Conservation (phyloP, 164 flowering plant genomes). For the Vitis amurensis region DNA sequence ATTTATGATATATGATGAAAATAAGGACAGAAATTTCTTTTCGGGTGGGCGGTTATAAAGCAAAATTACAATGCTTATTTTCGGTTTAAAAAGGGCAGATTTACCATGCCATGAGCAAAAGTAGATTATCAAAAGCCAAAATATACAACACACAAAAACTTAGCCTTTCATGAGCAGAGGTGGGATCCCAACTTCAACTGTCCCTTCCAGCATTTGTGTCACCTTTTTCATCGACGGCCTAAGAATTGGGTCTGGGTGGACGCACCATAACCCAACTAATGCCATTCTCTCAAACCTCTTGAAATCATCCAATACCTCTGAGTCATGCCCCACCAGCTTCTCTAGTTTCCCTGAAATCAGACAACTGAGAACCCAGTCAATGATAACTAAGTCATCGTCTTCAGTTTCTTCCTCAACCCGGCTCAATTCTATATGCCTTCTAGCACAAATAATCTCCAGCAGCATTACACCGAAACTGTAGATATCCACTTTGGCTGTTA, state of each 20-base stretch:
- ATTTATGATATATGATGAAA: no score
- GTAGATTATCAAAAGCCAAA: no score
- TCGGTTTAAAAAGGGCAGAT: no score
- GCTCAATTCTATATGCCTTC: conserved; percentile 19
- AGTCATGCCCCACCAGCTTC: conserved; percentile 9
- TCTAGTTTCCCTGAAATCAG: conserved; percentile 11
- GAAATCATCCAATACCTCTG: conserved; percentile 13
- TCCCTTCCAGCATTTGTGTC: conserved; percentile 13
- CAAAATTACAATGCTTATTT: no score
- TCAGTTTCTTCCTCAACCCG: conserved; percentile 21
- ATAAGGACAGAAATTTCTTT: no score
- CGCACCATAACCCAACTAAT: conserved; percentile 19
- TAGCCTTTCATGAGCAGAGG: not conserved
- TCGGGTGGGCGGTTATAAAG: no score
- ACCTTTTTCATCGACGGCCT: conserved; percentile 13
- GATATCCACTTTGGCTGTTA: conserved; percentile 16
- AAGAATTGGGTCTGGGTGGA: conserved; percentile 7
- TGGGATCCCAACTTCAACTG: conserved; percentile 7
- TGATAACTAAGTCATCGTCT: conserved; percentile 11
- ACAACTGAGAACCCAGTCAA: conserved; percentile 14
- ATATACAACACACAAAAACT: no score
- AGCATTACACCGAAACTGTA: conserved; percentile 23
- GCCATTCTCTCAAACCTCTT: conserved; percentile 21
- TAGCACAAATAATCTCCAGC: conserved; percentile 21
- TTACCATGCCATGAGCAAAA: no score